Percentiles rank a stretch among this genome's conserved stretches.
Conservation (phyloP, 1,139 yeast genomes). For the Pichia sp. region DNA sequence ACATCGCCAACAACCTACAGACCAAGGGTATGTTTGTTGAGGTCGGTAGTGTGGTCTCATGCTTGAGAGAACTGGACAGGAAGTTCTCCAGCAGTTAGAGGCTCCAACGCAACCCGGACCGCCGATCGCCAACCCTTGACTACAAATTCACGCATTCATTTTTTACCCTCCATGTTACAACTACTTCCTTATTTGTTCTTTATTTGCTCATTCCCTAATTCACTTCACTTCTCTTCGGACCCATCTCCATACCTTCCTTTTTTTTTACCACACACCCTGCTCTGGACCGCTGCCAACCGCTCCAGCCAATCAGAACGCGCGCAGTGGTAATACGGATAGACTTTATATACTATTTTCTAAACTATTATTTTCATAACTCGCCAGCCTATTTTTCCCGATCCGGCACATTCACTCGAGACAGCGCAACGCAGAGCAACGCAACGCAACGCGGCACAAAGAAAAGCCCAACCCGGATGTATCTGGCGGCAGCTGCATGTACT, state of each 20-base stretch:
- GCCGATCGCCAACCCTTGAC: too few species aligned
- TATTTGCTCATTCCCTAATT: not conserved
- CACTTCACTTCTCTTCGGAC: too few species aligned
- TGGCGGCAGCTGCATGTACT: too few species aligned
- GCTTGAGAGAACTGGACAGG: constrained; percentile 72
- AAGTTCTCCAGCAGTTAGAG: constrained; percentile 37
- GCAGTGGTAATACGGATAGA: not conserved
- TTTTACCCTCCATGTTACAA: not conserved
- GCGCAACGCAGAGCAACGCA: too few species aligned
- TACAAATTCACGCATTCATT: not conserved
- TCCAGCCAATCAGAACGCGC: not conserved
- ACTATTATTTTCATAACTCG: not conserved
- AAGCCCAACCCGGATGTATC: too few species aligned
- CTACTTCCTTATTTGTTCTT: not conserved
- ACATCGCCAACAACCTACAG: constrained; percentile 68
- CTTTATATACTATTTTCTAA: not conserved
- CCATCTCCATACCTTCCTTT: too few species aligned
- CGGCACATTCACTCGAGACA: too few species aligned
- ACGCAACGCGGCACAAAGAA: too few species aligned
- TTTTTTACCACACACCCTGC: not conserved
- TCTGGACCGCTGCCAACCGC: not conserved
- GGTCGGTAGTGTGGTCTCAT: constrained; percentile 80
- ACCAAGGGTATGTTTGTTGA: constrained; percentile 88
- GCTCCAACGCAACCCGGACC: too few species aligned
- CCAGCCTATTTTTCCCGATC: not conserved